Evolutionary conservation across 2,329 filamentous ascomycete genomes (phyloP), one percentile per base, ranked within the genome.

Genomic region (Pseudohalonectria lignicola): DNA sequence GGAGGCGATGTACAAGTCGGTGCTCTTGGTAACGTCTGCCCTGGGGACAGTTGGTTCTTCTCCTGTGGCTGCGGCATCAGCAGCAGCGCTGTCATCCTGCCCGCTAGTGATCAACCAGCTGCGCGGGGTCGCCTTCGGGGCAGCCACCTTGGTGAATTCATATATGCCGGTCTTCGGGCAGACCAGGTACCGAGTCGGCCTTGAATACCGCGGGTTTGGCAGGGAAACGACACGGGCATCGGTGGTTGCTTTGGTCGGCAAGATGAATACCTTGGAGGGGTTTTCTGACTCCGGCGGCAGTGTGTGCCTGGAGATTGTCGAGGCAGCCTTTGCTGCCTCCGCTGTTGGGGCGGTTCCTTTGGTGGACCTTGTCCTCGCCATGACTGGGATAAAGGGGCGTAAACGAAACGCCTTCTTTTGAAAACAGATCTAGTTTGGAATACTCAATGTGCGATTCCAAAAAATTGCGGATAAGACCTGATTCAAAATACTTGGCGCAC

Each of bases 1-100:
- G 1, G 92, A 94, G 8, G 90, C 86, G 42, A 96, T 61, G 50
- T 83, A 82, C n/a, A 96, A 62, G 42, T 87, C 78, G 25, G 86
- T 77, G 31, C 69, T 70, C 49, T 79, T 78, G 25, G 78, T 71
- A 18, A 86, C 47, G 28, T 62, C n/a, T n/a, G n/a, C n/a, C n/a
- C n/a, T n/a, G n/a, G n/a, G n/a, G n/a, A n/a, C n/a, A n/a, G n/a
- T 57, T 0, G 56, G 19, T 54, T 48, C 23, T 48, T 45, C 19
- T 47, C 39, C 31, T 39, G 37, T 48, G 44, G n/a, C n/a, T n/a
- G n/a, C n/a, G n/a, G n/a, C n/a, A n/a, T n/a, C n/a, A n/a, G n/a
- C n/a, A n/a, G n/a, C n/a, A n/a, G n/a, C n/a, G n/a, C n/a, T n/a
- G n/a, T n/a, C n/a, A n/a, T n/a, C n/a, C n/a, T n/a, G n/a, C n/a